Evolutionary conservation across 2,329 filamentous ascomycete species (phyloP).

Genomic region (Cordyceps militaris): DNA sequence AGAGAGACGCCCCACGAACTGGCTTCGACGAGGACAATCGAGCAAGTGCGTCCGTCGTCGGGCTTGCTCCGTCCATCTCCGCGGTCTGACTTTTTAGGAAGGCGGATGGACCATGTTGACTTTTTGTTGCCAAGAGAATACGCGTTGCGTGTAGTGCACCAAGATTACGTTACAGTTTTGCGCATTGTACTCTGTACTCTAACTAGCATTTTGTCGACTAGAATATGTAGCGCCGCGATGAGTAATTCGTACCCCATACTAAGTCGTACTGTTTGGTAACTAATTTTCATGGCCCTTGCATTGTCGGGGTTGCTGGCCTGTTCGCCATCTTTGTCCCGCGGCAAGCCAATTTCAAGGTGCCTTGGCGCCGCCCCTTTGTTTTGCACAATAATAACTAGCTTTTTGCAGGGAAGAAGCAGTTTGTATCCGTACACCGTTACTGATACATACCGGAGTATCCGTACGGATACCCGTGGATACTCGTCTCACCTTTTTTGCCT

Average conservation of each 20-base stretch:
- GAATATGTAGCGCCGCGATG: not conserved
- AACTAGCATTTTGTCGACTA: not conserved
- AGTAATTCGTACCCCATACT: not conserved
- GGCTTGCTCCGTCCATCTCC: not conserved
- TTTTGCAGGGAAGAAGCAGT: not conserved
- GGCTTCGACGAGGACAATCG: not conserved
- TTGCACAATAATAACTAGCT: not conserved
- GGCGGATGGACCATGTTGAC: not conserved
- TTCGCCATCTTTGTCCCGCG: slow-evolving; percentile 1
- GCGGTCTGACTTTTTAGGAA: not conserved
- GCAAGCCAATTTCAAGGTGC: not conserved
- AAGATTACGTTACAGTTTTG: not conserved
- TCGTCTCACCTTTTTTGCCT: too few species aligned
- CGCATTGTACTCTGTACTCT: not conserved
- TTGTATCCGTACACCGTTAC: too few species aligned
- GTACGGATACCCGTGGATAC: too few species aligned
- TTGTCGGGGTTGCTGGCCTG: not conserved
- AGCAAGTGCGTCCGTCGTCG: not conserved
- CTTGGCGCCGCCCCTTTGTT: not conserved
- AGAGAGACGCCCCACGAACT: not conserved
- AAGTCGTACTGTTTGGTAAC: not conserved
- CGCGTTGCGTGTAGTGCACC: not conserved
- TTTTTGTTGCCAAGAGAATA: not conserved
- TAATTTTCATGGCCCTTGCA: not conserved
- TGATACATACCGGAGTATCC: too few species aligned